Base-by-base conservation (phyloP, 768 basidiomycete genomes). In the Panaeolus cyanescens region DNA sequence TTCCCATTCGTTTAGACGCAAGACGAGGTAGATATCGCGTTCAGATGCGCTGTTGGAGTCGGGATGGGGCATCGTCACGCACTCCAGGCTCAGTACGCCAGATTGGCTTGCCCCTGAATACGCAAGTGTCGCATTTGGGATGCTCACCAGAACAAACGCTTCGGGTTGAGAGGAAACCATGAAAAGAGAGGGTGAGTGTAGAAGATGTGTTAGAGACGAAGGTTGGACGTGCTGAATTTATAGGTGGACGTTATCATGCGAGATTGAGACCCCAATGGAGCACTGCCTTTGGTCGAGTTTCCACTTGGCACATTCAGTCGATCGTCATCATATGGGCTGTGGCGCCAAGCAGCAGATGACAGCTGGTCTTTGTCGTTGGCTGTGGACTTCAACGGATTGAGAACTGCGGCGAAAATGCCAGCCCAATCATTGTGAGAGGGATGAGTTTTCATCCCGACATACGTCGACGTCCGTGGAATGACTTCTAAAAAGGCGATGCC, bases 21-120 rank as follows among this genome's bases (percentile, higher is more conserved):
- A 69, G 20, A 92, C 85, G 57, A 92, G 85, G 72, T 86, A 91
- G 57, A 89, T 82, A 64, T 88, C 85, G 50, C 81, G 79, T 32
- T 84, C 80, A 7, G 74, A 56, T 20, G 74, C 58, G 34, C 64
- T 60, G 20, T 70, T 59, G 19, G 71, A 65, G n/a, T 74, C 68
- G 28, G 74, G 77, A 58, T 75, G 68, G 28, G 77, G 68, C 58
- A 85, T 65, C 13, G 87, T 87, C 32, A 91, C 82, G 69, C 88
- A 90, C 71, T 90, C 83, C 54, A 91, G 77, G 28, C 77, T 77
- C 60, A 87, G 79, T 17, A 66, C 62, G 25, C 88, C 88, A 9
- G 74, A 72, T 33, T 82, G 74, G 56, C 65, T 69, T 19, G 50
- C 60, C 12, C 70, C 73, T 2, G 71, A 65, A 1, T 74, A 71